These are phyloP conservation scores for Sarcomyxa edulis DNA, from an alignment of 768 basidiomycete genomes.

Conservation along the genomic window DNA sequence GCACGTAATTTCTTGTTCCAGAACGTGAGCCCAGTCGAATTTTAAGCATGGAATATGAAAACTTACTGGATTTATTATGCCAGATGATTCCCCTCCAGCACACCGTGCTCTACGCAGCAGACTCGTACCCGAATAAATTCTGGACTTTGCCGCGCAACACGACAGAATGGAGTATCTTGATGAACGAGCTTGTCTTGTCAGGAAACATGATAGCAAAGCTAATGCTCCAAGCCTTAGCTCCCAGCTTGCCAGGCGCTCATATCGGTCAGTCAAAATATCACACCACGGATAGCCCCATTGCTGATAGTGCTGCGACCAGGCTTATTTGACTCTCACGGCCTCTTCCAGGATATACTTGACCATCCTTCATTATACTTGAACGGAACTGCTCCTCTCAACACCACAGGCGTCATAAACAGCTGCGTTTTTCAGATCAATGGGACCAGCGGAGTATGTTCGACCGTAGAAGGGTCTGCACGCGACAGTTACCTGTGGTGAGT, in stretches of 20 bases:
- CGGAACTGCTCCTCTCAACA: conserved; percentile 44
- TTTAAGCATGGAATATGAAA: background rate
- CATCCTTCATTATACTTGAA: conserved; percentile 37
- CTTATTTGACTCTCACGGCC: conserved; percentile 36
- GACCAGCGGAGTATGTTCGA: conserved; percentile 24
- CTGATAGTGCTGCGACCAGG: too few species aligned
- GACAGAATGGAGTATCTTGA: conserved; percentile 34
- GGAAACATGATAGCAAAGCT: conserved; percentile 31
- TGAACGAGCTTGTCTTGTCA: conserved; percentile 28
- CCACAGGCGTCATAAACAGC: conserved; percentile 28
- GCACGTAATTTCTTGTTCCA: conserved; percentile 47
- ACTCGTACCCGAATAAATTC: conserved; percentile 28
- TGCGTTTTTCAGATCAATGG: conserved; percentile 27
- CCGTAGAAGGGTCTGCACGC: conserved; percentile 33
- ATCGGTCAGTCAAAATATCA: conserved; percentile 34
- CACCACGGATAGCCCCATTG: background rate
- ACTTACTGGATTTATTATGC: background rate
- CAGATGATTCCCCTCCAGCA: conserved; percentile 39
- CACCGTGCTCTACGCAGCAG: conserved; percentile 25
- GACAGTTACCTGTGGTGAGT: conserved; percentile 62
- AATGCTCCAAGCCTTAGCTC: conserved; percentile 27
- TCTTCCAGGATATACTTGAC: conserved; percentile 35
- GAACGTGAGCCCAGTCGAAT: conserved; percentile 29
- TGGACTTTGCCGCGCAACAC: conserved; percentile 29
- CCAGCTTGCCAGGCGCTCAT: conserved; percentile 32